These are phyloP conservation scores for Fusarium poae DNA, from an alignment of 2,329 filamentous ascomycete species.

Conservation along the genomic window DNA sequence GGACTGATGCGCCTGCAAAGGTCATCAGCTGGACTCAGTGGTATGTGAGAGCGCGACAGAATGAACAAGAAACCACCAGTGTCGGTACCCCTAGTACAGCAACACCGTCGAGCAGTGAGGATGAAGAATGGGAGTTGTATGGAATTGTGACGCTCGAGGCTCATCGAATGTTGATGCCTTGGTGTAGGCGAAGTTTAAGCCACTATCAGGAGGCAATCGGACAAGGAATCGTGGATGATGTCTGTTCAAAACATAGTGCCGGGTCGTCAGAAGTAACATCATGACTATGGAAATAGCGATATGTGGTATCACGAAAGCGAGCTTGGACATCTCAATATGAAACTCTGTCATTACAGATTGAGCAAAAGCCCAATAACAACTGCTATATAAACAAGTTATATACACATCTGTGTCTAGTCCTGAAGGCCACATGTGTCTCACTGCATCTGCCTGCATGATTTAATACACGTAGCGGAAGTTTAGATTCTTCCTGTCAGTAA, in stretches of 20 bases:
- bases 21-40: slow-evolving; percentile 58
- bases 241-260: slow-evolving; percentile 17
- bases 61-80: slow-evolving; percentile 11
- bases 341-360: too few species aligned
- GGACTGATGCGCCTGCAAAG: slow-evolving; percentile 57
- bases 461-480: slow-evolving; percentile 45
- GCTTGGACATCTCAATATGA: too few species aligned
- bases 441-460: accelerated
- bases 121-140: slow-evolving; percentile 49
- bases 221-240: slow-evolving; percentile 30
- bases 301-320: neutral
- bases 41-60: slow-evolving; percentile 40
- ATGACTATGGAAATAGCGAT: neutral
- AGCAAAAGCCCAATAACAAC: neutral
- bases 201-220: slow-evolving; percentile 20
- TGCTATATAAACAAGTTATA: neutral
- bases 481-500: slow-evolving; percentile 37
- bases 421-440: neutral
- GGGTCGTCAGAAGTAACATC: neutral
- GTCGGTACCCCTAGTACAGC: slow-evolving; percentile 41
- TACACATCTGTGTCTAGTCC: too few species aligned
- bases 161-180: slow-evolving; percentile 52
- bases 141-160: slow-evolving; percentile 51
- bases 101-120: slow-evolving; percentile 20
- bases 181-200: slow-evolving; percentile 45